Evolutionary conservation across 148 eudicot species (phyloP).

Genomic region (Polygonum maritimum): DNA sequence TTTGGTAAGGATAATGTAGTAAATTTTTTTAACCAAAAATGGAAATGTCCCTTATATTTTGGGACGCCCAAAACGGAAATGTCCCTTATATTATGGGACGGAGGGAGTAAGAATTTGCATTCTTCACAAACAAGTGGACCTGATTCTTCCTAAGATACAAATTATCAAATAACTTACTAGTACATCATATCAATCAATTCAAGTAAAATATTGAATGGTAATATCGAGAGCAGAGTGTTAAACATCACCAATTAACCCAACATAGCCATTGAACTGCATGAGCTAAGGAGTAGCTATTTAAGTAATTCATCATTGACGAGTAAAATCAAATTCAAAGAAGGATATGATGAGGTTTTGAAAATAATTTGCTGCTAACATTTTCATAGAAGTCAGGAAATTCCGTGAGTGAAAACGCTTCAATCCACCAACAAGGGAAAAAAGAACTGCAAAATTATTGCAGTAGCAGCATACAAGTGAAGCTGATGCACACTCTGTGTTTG

Average conservation of each 20-base stretch:
- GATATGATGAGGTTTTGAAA: background rate
- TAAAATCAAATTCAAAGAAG: background rate
- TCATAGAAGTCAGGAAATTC: background rate
- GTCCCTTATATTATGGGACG: too few relatives aligned
- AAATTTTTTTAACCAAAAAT: too few relatives aligned
- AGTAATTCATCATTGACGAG: background rate
- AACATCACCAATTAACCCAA: background rate
- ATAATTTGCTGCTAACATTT: background rate
- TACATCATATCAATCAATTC: background rate
- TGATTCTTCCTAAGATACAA: too few relatives aligned
- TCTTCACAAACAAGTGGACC: too few relatives aligned
- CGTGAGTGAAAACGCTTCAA: background rate
- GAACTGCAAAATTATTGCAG: slow-evolving; percentile 2
- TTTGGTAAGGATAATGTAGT: too few relatives aligned
- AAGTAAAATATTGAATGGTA: background rate
- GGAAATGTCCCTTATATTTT: too few relatives aligned
- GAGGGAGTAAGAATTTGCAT: too few relatives aligned
- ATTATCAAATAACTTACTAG: too few relatives aligned
- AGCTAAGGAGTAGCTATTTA: background rate
- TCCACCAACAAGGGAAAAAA: background rate
- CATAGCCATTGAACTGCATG: background rate
- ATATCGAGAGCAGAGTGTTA: background rate
- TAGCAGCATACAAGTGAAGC: background rate
- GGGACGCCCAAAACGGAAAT: too few relatives aligned
- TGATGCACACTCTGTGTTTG: slow-evolving; percentile 6